These are phyloP conservation scores for Phytomonas francai DNA, from an alignment of 208 protist genomes.

Conservation along the genomic window DNA sequence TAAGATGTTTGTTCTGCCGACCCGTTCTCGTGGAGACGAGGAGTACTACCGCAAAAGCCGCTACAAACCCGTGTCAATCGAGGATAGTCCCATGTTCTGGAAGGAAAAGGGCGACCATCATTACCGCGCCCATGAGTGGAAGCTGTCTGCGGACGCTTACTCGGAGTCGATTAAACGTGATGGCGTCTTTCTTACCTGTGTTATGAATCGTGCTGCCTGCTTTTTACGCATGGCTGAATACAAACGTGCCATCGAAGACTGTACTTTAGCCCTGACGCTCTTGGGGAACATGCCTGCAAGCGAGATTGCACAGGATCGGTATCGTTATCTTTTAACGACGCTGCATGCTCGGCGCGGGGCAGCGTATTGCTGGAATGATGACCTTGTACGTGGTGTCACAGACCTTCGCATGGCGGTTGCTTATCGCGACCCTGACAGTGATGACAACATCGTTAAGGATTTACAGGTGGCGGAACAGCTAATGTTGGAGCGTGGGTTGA, in stretches of 20 bases:
- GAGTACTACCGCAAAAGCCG: conserved; percentile 89
- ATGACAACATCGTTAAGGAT: conserved; percentile 51
- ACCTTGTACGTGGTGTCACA: conserved; percentile 45
- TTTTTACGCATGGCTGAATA: conserved; percentile 76
- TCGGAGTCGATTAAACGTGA: conserved; percentile 90
- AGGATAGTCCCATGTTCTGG: conserved; percentile 91
- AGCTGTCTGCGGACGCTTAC: conserved; percentile 78
- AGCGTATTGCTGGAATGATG: conserved; percentile 72
- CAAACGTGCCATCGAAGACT: conserved; percentile 80
- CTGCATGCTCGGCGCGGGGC: conserved; percentile 77
- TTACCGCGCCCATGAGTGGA: conserved; percentile 67
- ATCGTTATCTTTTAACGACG: conserved; percentile 81
- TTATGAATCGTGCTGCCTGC: conserved; percentile 85
- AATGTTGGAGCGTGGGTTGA: conserved; percentile 19
- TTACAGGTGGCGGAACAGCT: conserved; percentile 42
- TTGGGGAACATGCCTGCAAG: conserved; percentile 86
- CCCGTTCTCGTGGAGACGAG: conserved; percentile 82
- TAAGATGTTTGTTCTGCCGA: conserved; percentile 66
- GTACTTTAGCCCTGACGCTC: conserved; percentile 79
- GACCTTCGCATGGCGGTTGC: conserved; percentile 81
- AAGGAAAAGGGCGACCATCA: conserved; percentile 84
- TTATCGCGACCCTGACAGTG: conserved; percentile 56
- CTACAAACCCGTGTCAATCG: conserved; percentile 87
- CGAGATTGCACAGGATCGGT: conserved; percentile 85
- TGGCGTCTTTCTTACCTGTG: conserved; percentile 83